Base-by-base conservation (phyloP, 1,139 yeast genomes). In the Geotrichum siamense region DNA sequence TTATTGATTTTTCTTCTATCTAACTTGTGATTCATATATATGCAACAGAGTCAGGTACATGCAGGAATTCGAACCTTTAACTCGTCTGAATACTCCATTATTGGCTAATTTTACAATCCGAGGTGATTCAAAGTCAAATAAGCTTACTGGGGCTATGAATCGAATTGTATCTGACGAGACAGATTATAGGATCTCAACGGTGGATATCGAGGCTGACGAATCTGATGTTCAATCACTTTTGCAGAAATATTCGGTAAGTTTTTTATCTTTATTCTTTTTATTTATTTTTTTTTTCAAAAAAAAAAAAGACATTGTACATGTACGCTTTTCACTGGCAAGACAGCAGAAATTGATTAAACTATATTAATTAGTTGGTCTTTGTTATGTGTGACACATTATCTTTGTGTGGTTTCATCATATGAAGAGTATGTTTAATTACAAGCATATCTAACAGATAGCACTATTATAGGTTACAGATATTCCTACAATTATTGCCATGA, bases 41-140 rank as follows among this genome's bases (percentile, higher is more conserved):
- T n/a, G n/a, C 15, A 13, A 12, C 21, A 44, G 49, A 17, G 61
- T 81, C 23, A 65, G 76, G 49, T 67, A 66, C 44, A 68, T 68
- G 30, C 61, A 63, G 43, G 93, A 83, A 53, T 62, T 83, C 41
- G 76, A 77, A 44, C 73, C 74, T 41, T 59, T 78, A 43, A 57
- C 80, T 36, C 58, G 75, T n/a, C 61, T 68, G 35, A 64, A 62
- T 35, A 67, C 74, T 31, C 93, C 94, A 1, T 62, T 83, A 44
- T 62, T 84, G 45, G 69, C 84, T 53, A 82, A 84, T 58, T 85
- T 85, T 64, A 82, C 89, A 1, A 67, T 76, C 39, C 69, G 79
- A 47, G 85, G 86, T 6, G 85, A 82, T 53, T 68, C 73, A 3
- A 66, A 71, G 36, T 76, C 82, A 50, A 78, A 82, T 57, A 70